Evolutionary conservation across 2,329 filamentous ascomycete species (phyloP).

Genomic region (Colletotrichum horii): DNA sequence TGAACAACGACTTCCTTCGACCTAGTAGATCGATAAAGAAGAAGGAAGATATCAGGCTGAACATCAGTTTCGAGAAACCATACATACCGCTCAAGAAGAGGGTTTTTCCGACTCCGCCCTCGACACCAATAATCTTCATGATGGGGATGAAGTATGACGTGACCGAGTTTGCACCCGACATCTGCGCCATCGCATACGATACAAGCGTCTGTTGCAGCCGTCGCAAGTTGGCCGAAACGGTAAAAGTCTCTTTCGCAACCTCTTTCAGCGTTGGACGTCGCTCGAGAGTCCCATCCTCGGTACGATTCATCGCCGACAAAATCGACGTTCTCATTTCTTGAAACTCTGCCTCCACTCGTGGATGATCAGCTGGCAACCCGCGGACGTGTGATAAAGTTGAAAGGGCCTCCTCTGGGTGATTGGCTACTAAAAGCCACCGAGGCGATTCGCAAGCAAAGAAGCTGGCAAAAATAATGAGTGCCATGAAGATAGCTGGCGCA

Average conservation of each 20-base stretch:
- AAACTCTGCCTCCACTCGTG: neutral
- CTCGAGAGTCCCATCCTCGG: neutral
- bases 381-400: neutral
- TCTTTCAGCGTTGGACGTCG: neutral
- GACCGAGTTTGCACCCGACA: conserved; percentile 48
- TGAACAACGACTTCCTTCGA: conserved; percentile 38
- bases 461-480: conserved; percentile 19
- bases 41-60: conserved; percentile 42
- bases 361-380: neutral
- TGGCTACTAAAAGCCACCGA: conserved; percentile 38
- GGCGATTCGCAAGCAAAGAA: conserved; percentile 42
- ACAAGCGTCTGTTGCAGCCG: conserved; percentile 41
- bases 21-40: conserved; percentile 50
- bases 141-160: conserved; percentile 48
- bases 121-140: conserved; percentile 38
- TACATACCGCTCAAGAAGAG: conserved; percentile 48
- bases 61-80: conserved; percentile 45
- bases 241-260: conserved; percentile 36
- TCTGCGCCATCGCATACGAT: conserved; percentile 43
- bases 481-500: neutral
- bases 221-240: conserved; percentile 40
- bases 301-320: neutral
- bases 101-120: conserved; percentile 29
- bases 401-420: conserved; percentile 29
- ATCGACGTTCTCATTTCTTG: neutral